Conservation (phyloP, 306 rosid species). For the Begonia peltatifolia region DNA sequence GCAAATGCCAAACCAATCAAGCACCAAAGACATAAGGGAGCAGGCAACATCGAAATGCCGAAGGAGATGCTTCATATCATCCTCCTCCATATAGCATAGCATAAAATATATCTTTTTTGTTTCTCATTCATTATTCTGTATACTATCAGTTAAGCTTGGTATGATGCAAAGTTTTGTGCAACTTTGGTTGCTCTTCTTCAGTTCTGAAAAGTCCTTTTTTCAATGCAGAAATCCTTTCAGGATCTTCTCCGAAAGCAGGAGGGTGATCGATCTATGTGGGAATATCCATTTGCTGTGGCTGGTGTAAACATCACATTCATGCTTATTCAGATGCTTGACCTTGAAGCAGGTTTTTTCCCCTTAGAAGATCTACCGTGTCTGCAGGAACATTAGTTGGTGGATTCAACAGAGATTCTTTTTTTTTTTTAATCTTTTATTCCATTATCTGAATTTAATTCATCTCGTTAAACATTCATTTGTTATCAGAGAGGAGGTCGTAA, state of each 20-base stretch:
- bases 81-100: not conserved
- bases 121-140: too few species aligned
- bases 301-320: slow-evolving; percentile 83
- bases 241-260: slow-evolving; percentile 55
- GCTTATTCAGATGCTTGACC: slow-evolving; percentile 89
- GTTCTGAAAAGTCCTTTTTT: slow-evolving; percentile 1
- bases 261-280: slow-evolving; percentile 60
- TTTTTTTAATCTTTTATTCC: too few species aligned
- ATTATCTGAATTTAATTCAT: too few species aligned
- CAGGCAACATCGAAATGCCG: not conserved
- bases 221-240: slow-evolving; percentile 52
- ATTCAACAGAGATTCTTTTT: too few species aligned
- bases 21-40: too few species aligned
- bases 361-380: too few species aligned
- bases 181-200: not conserved
- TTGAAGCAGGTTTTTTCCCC: slow-evolving; percentile 22
- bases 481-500: too few species aligned
- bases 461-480: too few species aligned
- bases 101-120: too few species aligned
- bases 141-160: too few species aligned
- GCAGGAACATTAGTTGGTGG: too few species aligned
- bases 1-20: too few species aligned
- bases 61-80: not conserved
- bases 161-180: not conserved
- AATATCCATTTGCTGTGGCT: slow-evolving; percentile 83